phyloP scores from a whole-genome alignment of 345 rosid genomes.

The Brassica incana region DNA sequence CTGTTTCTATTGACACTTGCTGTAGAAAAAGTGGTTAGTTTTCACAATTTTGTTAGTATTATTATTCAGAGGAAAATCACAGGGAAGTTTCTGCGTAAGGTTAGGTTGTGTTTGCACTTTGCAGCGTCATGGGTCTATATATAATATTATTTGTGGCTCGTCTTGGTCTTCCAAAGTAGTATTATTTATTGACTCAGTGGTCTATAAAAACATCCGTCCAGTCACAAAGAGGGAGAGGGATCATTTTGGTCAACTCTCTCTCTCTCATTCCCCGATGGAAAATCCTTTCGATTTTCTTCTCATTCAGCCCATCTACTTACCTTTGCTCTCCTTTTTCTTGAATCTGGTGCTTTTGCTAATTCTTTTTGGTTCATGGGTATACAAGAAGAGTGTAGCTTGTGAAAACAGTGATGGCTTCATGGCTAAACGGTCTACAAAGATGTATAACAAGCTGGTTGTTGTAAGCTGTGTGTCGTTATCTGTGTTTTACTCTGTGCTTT shows the following conservation, averaged over 20 bases:
- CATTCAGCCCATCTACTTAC: conserved; percentile 44
- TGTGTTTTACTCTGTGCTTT: conserved; percentile 45
- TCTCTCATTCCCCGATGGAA: conserved; percentile 17
- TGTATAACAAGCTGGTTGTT: conserved; percentile 41
- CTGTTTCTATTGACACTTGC: too few relatives aligned
- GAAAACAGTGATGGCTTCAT: conserved; percentile 28
- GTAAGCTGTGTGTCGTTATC: conserved; percentile 59
- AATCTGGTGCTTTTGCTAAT: conserved; percentile 48
- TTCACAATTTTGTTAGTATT: not conserved
- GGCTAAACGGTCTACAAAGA: conserved; percentile 24
- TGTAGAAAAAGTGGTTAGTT: too few relatives aligned
- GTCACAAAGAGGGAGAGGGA: not conserved
- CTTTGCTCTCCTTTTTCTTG: conserved; percentile 45
- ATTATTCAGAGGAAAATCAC: not conserved
- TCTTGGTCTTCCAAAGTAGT: not conserved
- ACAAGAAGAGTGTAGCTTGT: conserved; percentile 36
- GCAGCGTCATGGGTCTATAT: not conserved
- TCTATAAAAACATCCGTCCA: not conserved
- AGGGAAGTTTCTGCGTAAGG: not conserved
- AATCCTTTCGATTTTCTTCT: conserved; percentile 36
- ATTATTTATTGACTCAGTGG: not conserved
- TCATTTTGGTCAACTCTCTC: not conserved
- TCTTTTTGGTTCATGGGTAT: conserved; percentile 41
- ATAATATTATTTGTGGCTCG: not conserved
- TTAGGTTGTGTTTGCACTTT: not conserved